Evolutionary conservation across 257 asterid genomes (phyloP).

Genomic region (Hygrophila difformis): DNA sequence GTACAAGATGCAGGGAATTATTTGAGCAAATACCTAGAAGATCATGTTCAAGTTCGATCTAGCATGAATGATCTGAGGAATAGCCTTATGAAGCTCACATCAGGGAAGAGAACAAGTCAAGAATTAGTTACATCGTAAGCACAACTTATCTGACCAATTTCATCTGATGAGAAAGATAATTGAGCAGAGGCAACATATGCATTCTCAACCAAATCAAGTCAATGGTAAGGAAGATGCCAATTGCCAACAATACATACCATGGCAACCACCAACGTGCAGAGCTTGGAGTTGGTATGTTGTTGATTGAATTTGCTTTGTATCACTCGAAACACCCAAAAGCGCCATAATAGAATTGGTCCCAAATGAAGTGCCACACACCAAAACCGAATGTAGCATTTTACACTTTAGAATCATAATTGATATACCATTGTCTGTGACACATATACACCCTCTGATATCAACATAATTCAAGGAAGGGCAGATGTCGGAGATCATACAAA

Average conservation of each 20-base stretch:
- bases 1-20: slow-evolving; percentile 1
- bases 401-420: slow-evolving; percentile 53
- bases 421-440: slow-evolving; percentile 67
- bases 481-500: slow-evolving; percentile 42
- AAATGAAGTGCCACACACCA: slow-evolving; percentile 69
- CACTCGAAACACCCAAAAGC: slow-evolving; percentile 39
- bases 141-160: not conserved
- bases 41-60: slow-evolving; percentile 1
- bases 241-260: slow-evolving; percentile 32
- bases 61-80: slow-evolving; percentile 1
- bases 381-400: slow-evolving; percentile 42
- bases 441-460: slow-evolving; percentile 67
- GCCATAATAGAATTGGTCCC: slow-evolving; percentile 55
- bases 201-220: slow-evolving; percentile 6
- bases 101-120: slow-evolving; percentile 7
- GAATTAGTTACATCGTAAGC: slow-evolving; percentile 1
- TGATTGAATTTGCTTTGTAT: slow-evolving; percentile 17
- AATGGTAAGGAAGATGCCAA: slow-evolving; percentile 7
- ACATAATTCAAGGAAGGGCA: slow-evolving; percentile 48
- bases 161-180: slow-evolving; percentile 2
- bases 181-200: not conserved
- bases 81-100: slow-evolving; percentile 3
- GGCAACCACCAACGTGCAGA: slow-evolving; percentile 76
- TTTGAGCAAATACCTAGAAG: slow-evolving; percentile 5
- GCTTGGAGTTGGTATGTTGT: slow-evolving; percentile 39